phyloP scores from a whole-genome alignment of 345 rosid species.

The Arabis alpina region DNA sequence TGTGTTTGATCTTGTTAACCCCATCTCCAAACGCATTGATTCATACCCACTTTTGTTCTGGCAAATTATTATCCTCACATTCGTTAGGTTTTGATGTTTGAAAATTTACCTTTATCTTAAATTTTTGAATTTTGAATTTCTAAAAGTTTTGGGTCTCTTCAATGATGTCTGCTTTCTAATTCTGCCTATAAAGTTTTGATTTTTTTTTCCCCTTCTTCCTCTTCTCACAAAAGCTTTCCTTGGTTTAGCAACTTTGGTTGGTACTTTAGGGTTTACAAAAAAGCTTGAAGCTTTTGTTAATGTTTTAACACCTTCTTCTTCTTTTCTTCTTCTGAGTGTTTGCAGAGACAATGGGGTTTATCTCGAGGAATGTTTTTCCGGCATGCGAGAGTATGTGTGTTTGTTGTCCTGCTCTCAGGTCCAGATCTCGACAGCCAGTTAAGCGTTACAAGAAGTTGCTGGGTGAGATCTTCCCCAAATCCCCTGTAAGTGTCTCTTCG shows the following conservation, averaged over 20 bases:
- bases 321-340: constrained; percentile 7
- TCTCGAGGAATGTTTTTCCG: constrained; percentile 90
- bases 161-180: constrained; percentile 1
- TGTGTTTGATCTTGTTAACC: constrained; percentile 12
- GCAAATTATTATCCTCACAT: neutral
- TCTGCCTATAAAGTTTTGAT: constrained; percentile 16
- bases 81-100: neutral
- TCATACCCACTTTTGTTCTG: neutral
- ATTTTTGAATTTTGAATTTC: constrained; percentile 22
- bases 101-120: neutral
- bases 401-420: constrained; percentile 96
- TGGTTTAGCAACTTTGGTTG: constrained; percentile 24
- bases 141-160: neutral
- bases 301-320: constrained; percentile 1
- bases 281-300: constrained; percentile 29
- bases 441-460: constrained; percentile 95
- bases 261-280: constrained; percentile 18
- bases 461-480: constrained; percentile 88
- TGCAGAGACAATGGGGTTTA: constrained; percentile 80
- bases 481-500: constrained; percentile 58
- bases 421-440: constrained; percentile 97
- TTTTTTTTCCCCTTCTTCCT: neutral
- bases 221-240: neutral
- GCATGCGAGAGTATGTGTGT: constrained; percentile 97
- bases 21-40: neutral